phyloP scores from a whole-genome alignment of 2,329 filamentous ascomycete genomes.

The Cordyceps pruinosa region DNA sequence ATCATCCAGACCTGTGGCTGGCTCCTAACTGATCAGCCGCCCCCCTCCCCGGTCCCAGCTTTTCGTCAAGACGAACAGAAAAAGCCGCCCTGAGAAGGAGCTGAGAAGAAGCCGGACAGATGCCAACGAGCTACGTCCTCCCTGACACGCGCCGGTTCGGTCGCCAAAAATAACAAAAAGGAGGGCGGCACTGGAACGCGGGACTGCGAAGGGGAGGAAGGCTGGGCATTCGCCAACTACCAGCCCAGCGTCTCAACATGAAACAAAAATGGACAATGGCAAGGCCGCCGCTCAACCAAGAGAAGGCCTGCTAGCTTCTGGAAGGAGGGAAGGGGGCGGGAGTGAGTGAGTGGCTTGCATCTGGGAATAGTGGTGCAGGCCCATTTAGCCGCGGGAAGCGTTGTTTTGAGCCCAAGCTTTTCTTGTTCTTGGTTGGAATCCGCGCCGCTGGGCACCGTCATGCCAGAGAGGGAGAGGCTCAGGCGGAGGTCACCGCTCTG shows the following conservation, averaged over 20 bases:
- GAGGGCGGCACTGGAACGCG: background rate
- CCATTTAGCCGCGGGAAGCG: conserved; percentile 3
- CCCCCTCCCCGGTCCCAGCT: background rate
- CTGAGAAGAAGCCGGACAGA: background rate
- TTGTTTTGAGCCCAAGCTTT: conserved; percentile 6
- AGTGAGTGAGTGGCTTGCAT: background rate
- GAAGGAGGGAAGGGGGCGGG: background rate
- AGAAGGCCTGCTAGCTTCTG: background rate
- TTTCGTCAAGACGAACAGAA: background rate
- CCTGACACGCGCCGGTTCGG: background rate
- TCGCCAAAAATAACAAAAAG: background rate
- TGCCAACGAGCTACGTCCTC: background rate
- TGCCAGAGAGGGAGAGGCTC: background rate
- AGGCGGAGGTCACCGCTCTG: conserved; percentile 3
- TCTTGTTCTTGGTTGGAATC: too few relatives aligned
- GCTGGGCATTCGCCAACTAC: background rate
- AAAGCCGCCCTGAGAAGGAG: too few relatives aligned
- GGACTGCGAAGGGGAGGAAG: background rate
- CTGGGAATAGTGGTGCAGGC: background rate
- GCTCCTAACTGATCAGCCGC: background rate
- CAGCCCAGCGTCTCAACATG: conserved; percentile 6
- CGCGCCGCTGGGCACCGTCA: background rate
- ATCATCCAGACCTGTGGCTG: background rate
- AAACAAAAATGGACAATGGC: background rate
- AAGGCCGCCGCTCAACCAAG: background rate